These are phyloP conservation scores for Blastosporella zonata DNA, from an alignment of 1,284 basidiomycete genomes.

Conservation along the genomic window DNA sequence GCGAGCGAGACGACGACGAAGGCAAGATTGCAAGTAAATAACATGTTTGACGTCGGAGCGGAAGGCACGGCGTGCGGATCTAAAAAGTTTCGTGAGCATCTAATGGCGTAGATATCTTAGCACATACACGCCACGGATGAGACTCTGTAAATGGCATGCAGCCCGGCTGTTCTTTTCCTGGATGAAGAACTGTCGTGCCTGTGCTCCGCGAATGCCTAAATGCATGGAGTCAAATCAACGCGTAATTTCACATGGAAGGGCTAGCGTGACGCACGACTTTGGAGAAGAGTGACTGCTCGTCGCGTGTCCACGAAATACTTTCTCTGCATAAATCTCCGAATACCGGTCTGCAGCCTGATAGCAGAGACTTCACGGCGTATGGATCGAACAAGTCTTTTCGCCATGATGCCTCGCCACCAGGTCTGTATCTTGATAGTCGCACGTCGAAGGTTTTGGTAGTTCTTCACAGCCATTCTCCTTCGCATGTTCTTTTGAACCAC, in stretches of 20 bases:
- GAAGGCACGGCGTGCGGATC: conserved; percentile 66
- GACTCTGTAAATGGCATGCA: conserved; percentile 76
- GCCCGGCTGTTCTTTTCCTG: conserved; percentile 64
- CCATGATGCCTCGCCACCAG: conserved; percentile 88
- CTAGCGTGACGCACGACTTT: conserved; percentile 71
- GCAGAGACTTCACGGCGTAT: conserved; percentile 78
- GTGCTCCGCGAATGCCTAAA: conserved; percentile 77
- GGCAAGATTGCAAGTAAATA: conserved; percentile 87
- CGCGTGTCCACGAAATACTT: conserved; percentile 67
- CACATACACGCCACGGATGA: conserved; percentile 86
- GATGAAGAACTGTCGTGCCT: conserved; percentile 66
- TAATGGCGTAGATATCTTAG: conserved; percentile 6
- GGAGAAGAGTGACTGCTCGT: conserved; percentile 69
- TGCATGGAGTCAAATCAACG: conserved; percentile 10
- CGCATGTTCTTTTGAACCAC: conserved; percentile 98
- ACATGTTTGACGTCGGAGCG: conserved; percentile 70
- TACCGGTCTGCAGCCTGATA: conserved; percentile 71
- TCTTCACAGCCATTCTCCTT: conserved; percentile 79
- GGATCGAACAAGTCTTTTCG: conserved; percentile 67
- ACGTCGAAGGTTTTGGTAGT: conserved; percentile 70
- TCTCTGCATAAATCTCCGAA: conserved; percentile 75
- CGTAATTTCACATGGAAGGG: not conserved
- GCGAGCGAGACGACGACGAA: conserved; percentile 86
- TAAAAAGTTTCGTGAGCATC: conserved; percentile 29
- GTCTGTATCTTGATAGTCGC: conserved; percentile 88